These are phyloP conservation scores for Farysia itapuensis DNA, from an alignment of 1,284 basidiomycete genomes.

Conservation along the genomic window DNA sequence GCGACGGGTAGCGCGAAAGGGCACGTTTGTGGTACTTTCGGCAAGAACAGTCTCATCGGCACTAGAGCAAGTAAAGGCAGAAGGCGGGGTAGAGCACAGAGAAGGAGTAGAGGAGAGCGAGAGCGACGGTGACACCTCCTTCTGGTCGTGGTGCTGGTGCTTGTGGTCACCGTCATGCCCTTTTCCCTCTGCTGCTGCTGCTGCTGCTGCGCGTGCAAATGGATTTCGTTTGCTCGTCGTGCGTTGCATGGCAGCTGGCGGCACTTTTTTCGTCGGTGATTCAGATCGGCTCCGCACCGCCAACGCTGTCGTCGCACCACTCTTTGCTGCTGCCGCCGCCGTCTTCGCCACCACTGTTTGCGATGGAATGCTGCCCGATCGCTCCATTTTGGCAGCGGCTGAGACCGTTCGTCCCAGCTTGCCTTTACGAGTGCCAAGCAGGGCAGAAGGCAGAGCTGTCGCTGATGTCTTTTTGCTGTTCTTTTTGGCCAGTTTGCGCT, in stretches of 20 bases:
- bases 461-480: slow-evolving; percentile 15
- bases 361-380: slow-evolving; percentile 3
- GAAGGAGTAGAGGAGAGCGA: slow-evolving; percentile 1
- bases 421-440: slow-evolving; percentile 9
- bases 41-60: no score
- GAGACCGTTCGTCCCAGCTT: slow-evolving; percentile 16
- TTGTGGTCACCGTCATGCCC: slow-evolving; percentile 23
- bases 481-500: slow-evolving; percentile 28
- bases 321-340: background rate
- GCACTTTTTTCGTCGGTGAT: slow-evolving; percentile 23
- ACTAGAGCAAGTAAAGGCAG: no score
- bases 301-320: background rate
- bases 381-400: slow-evolving; percentile 28
- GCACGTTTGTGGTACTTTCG: no score
- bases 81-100: background rate
- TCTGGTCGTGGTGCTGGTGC: slow-evolving; percentile 9
- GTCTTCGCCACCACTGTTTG: background rate
- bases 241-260: no score
- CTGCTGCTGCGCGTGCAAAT: slow-evolving; percentile 9
- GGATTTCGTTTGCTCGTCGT: slow-evolving; percentile 24
- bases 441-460: slow-evolving; percentile 1
- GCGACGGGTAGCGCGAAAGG: no score
- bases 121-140: slow-evolving; percentile 34
- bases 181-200: slow-evolving; percentile 21
- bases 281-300: slow-evolving; percentile 17